phyloP scores from a whole-genome alignment of 192 early-diverging fungal species.

The Chytriomyces confervae region DNA sequence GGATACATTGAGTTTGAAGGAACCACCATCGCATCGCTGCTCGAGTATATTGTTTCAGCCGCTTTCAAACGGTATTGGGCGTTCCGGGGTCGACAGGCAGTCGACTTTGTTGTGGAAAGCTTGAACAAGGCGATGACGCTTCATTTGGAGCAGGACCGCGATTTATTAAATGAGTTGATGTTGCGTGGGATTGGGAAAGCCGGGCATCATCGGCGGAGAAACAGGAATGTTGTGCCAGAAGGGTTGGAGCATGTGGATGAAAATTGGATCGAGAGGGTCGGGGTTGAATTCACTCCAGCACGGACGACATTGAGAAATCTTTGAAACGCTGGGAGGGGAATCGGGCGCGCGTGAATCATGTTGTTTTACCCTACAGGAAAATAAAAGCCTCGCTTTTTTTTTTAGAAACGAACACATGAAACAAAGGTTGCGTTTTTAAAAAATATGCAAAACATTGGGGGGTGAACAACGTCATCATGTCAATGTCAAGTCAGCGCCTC shows the following conservation, averaged over 20 bases:
- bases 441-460: too few species aligned
- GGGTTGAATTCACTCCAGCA: too few species aligned
- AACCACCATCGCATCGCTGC: background rate
- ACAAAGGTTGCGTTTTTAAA: too few species aligned
- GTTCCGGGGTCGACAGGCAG: background rate
- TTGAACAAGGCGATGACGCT: background rate
- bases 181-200: background rate
- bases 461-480: too few species aligned
- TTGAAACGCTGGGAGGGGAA: too few species aligned
- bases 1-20: conserved; percentile 8
- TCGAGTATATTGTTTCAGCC: conserved; percentile 3
- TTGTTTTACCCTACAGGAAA: too few species aligned
- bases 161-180: conserved; percentile 12
- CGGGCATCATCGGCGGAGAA: background rate
- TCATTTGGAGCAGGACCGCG: background rate
- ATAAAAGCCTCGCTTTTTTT: too few species aligned
- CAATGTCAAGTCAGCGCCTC: too few species aligned
- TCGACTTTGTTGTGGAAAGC: conserved; percentile 1
- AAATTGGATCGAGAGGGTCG: too few species aligned
- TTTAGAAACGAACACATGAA: too few species aligned
- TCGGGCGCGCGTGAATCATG: too few species aligned
- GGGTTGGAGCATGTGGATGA: background rate
- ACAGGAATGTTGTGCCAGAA: background rate
- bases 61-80: background rate
- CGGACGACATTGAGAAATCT: too few species aligned